Conservation (phyloP, 169 alveolate species). For the Perkinsus olseni region DNA sequence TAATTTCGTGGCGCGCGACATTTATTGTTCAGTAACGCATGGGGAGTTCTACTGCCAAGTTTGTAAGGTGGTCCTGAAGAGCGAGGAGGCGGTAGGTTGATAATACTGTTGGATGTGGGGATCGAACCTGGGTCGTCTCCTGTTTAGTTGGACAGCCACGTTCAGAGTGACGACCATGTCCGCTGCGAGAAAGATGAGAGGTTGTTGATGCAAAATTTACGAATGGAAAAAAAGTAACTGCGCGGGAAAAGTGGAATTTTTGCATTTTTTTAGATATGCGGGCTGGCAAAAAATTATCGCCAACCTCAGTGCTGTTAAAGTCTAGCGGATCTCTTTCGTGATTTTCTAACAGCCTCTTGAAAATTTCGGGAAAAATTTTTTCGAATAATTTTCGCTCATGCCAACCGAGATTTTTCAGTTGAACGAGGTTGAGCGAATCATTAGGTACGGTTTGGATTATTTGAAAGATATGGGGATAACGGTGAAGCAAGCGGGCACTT, state of each 20-base stretch:
- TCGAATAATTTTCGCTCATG: not conserved
- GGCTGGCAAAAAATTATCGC: too few species aligned
- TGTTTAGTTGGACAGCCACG: not conserved
- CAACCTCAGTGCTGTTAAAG: too few species aligned
- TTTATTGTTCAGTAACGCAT: not conserved
- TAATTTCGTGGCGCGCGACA: too few species aligned
- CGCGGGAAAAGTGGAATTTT: not conserved
- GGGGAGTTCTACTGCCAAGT: not conserved
- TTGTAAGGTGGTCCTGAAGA: not conserved
- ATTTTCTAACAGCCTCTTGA: too few species aligned
- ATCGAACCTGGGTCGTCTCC: not conserved
- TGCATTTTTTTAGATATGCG: not conserved
- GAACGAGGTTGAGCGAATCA: not conserved
- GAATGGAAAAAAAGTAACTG: not conserved
- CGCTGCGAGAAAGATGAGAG: not conserved
- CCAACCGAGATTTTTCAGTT: not conserved
- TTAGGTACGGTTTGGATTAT: not conserved
- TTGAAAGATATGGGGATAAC: not conserved
- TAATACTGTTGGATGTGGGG: not conserved
- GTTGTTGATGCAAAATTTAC: not conserved
- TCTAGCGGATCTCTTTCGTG: too few species aligned
- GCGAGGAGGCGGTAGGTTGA: not conserved
- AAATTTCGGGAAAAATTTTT: too few species aligned
- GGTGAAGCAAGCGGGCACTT: not conserved
- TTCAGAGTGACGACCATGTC: not conserved